phyloP scores from a whole-genome alignment of 1,284 basidiomycete species.

The Boletus coffeatus region DNA sequence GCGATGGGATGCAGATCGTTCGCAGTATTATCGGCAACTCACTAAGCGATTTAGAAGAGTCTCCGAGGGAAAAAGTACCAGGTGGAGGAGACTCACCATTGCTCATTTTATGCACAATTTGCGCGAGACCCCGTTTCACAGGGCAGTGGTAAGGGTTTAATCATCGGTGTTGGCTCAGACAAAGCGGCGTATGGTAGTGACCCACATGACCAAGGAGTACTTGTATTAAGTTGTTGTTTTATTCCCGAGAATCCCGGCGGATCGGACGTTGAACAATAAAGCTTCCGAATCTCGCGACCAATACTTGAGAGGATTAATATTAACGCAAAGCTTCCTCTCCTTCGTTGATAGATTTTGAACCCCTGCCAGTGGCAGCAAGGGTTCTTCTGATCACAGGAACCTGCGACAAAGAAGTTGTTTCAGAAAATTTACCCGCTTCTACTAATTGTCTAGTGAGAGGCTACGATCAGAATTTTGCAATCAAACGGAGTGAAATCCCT shows the following conservation, averaged over 20 bases:
- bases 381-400: neutral
- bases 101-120: conserved; percentile 6
- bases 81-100: neutral
- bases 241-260: neutral
- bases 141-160: neutral
- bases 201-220: neutral
- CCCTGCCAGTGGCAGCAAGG: neutral
- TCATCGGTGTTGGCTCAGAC: neutral
- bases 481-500: neutral
- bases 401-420: neutral
- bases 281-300: neutral
- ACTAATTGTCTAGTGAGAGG: neutral
- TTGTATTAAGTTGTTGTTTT: neutral
- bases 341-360: neutral
- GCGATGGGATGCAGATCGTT: neutral
- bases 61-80: neutral
- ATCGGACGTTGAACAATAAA: neutral
- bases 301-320: neutral
- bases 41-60: neutral
- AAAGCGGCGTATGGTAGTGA: neutral
- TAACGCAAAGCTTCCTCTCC: neutral
- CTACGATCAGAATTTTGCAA: neutral
- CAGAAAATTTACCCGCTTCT: neutral
- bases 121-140: neutral
- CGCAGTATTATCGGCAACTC: neutral